Percentiles rank a stretch among this genome's conserved stretches.
These are phyloP conservation scores for Sordaria brevicollis DNA, from an alignment of 495 filamentous ascomycete species.

Conservation along the genomic window DNA sequence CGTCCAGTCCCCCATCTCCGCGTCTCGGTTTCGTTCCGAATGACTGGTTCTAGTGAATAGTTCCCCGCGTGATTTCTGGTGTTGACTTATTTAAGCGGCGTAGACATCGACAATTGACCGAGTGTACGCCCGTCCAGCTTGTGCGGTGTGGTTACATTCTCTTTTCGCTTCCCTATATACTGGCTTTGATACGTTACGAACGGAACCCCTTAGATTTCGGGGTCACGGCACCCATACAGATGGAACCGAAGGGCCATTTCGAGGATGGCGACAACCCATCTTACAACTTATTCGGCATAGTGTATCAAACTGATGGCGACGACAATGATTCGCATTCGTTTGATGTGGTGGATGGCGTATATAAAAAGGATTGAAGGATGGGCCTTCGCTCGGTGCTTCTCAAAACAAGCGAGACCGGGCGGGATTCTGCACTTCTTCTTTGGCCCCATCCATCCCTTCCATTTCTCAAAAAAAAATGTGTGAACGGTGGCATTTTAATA, in stretches of 20 bases:
- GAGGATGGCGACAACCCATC: neutral
- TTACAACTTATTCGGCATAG: neutral
- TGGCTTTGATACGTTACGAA: neutral
- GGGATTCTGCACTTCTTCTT: neutral
- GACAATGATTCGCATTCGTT: neutral
- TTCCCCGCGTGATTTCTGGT: neutral
- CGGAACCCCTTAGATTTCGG: neutral
- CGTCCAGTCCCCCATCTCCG: too few species aligned
- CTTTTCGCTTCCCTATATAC: neutral
- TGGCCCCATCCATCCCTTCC: neutral
- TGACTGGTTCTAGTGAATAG: neutral
- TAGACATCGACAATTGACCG: neutral
- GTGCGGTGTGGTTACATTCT: neutral
- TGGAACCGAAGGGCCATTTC: neutral
- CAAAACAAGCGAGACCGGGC: neutral
- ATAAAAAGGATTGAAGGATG: neutral
- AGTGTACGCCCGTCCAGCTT: neutral
- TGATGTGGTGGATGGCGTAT: neutral
- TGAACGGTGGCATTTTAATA: neutral
- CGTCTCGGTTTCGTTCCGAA: neutral
- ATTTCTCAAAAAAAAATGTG: neutral
- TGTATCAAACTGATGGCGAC: neutral
- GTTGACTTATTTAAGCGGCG: neutral
- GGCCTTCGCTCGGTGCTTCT: neutral
- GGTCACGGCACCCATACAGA: neutral